Evolutionary conservation across 768 basidiomycete genomes (phyloP).

Genomic region (Saitozyma sp.): DNA sequence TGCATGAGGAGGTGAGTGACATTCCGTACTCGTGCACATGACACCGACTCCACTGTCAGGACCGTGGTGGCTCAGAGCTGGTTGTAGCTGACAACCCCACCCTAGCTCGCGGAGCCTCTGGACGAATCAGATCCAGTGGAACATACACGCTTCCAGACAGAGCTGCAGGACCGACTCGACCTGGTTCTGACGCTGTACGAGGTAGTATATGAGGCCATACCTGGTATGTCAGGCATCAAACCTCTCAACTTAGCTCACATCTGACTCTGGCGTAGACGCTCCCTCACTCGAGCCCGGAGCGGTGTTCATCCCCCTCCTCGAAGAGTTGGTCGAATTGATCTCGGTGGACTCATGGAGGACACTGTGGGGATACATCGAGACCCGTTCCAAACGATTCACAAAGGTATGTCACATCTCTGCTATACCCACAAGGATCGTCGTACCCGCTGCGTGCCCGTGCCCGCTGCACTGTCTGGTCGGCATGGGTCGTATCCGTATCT

Average conservation of each 20-base stretch:
- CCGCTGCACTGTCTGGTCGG: too few relatives aligned
- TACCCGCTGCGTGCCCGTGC: too few relatives aligned
- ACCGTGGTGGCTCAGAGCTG: not conserved
- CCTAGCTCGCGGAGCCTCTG: slow-evolving; percentile 16
- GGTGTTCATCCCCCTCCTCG: slow-evolving; percentile 44
- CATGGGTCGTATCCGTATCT: not conserved
- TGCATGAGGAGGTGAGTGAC: slow-evolving; percentile 26
- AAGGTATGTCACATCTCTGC: slow-evolving; percentile 20
- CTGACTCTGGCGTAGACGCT: slow-evolving; percentile 12
- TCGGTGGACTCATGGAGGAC: slow-evolving; percentile 41
- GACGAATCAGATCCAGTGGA: not conserved
- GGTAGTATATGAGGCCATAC: slow-evolving; percentile 19
- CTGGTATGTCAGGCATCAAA: slow-evolving; percentile 16
- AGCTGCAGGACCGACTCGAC: slow-evolving; percentile 37
- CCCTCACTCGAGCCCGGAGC: slow-evolving; percentile 40
- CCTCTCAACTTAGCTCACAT: not conserved
- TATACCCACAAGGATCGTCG: too few relatives aligned
- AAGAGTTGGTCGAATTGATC: slow-evolving; percentile 44
- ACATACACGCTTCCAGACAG: slow-evolving; percentile 18
- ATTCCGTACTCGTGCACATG: not conserved
- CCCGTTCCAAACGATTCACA: slow-evolving; percentile 42
- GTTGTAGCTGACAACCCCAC: not conserved
- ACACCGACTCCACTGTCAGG: too few relatives aligned
- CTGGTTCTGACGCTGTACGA: slow-evolving; percentile 42
- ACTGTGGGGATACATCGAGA: slow-evolving; percentile 44